Base-by-base conservation (phyloP, 352 stramenopile species). In the Phytopythium delawarense region DNA sequence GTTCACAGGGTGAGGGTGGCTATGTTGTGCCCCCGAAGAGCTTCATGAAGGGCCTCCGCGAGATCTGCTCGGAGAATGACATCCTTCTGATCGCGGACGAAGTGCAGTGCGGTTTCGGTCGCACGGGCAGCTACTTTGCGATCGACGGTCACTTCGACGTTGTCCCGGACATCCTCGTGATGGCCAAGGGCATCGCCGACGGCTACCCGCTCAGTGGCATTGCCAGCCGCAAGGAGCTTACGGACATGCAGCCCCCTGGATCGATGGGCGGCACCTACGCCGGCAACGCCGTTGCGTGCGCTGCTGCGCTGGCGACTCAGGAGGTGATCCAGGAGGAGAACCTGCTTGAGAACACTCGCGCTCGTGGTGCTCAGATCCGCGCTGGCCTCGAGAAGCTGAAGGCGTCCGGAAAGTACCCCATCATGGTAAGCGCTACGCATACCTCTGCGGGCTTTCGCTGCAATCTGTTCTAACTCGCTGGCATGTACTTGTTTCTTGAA, bases 61-160 rank as follows among this genome's bases (percentile, higher is more conserved):
- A 88, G 44, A 93, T 98, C 52, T 98, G 92, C 64, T 79, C 96
- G 48, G 76, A 92, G 34, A 94, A 98, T 66, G 75, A 93, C 62
- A 98, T 98, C 58, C 68, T 98, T 45, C 75, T 98, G 48, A 96
- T 98, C 60, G 77, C 91, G 9, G 95, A 98, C 63, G 92, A 98
- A 70, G 57, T 98, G 37, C 93, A 98, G 69, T 92, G 81, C 44
- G 94, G 92, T 16, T 96, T 96, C 66, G 93, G 78, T 32, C 81
- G 91, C 40, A 97, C 88, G 32, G 91, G 89, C 39, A 80, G 87
- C 34, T 85, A 94, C 72, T 97, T 94, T 70, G 89, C 92, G 39
- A 91, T 94, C 39, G 71, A 97, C 65, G 74, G 91, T 59, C 71
- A 95, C 66, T 86, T 86, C 53, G 76, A 94, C 61, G 79, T 97